Percentiles rank a stretch among this genome's conserved stretches.
These are phyloP conservation scores for Xylaria digitata DNA, from an alignment of 2,329 filamentous ascomycete genomes.

Conservation along the genomic window DNA sequence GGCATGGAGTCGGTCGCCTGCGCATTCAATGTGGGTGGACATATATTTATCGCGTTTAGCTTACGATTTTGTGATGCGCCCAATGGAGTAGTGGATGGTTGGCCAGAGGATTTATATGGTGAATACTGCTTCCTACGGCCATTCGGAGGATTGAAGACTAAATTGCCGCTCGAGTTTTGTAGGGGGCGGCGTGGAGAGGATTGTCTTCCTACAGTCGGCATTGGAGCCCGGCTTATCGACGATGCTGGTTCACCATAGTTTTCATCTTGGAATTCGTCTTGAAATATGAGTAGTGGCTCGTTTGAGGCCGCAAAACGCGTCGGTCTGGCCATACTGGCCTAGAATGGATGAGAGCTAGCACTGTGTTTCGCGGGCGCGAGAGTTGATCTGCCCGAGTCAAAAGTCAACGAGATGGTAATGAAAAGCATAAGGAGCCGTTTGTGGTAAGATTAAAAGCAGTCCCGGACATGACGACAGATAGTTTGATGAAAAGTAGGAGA, in stretches of 20 bases:
- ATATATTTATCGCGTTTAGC: constrained; percentile 75
- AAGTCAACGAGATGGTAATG: constrained; percentile 22
- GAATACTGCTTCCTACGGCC: constrained; percentile 68
- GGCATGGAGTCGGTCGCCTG: constrained; percentile 74
- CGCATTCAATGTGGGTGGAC: constrained; percentile 67
- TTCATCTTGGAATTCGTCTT: constrained; percentile 55
- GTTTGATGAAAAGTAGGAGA: constrained; percentile 37
- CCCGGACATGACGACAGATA: constrained; percentile 40
- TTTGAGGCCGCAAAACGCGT: constrained; percentile 59
- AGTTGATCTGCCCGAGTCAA: constrained; percentile 2
- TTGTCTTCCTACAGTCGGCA: constrained; percentile 62
- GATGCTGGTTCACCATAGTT: constrained; percentile 58
- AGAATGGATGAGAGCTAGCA: constrained; percentile 11
- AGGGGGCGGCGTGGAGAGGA: constrained; percentile 59
- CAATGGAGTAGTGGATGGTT: constrained; percentile 71
- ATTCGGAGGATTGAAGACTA: constrained; percentile 73
- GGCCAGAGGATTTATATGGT: constrained; percentile 72
- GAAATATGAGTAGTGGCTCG: constrained; percentile 64
- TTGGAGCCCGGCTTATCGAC: constrained; percentile 67
- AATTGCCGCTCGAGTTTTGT: constrained; percentile 67
- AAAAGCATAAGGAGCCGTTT: constrained; percentile 27
- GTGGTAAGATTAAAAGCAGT: constrained; percentile 31
- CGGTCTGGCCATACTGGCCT: constrained; percentile 66
- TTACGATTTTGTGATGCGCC: constrained; percentile 65
- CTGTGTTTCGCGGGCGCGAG: constrained; percentile 1